Evolutionary conservation across 805 yeast species (phyloP).

Genomic region (Teunomyces cretensis): DNA sequence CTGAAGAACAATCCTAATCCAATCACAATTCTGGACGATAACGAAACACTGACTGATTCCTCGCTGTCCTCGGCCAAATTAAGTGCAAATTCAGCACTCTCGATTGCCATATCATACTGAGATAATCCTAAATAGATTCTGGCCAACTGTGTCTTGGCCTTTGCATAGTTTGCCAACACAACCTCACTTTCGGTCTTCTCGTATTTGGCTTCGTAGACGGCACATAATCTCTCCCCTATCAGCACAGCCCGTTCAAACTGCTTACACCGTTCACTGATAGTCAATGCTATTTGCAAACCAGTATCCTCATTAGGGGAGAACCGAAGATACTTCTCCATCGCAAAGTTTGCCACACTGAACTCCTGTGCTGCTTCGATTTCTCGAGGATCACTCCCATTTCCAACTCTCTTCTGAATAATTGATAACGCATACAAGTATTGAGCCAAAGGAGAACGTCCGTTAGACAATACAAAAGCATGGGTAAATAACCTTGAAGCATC

Average conservation of each 20-base stretch:
- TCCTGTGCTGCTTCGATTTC: constrained; percentile 64
- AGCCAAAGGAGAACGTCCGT: constrained; percentile 68
- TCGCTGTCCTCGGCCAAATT: constrained; percentile 45
- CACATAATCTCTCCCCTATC: constrained; percentile 47
- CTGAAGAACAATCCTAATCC: constrained; percentile 72
- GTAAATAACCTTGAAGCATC: constrained; percentile 62
- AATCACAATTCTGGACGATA: constrained; percentile 66
- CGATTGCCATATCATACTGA: constrained; percentile 58
- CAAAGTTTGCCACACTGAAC: constrained; percentile 61
- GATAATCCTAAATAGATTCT: constrained; percentile 65
- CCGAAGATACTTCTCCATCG: constrained; percentile 64
- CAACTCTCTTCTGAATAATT: constrained; percentile 45
- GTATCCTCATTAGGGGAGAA: constrained; percentile 56
- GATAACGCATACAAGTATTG: constrained; percentile 70
- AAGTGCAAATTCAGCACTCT: constrained; percentile 55
- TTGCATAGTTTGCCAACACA: constrained; percentile 51
- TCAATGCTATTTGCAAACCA: constrained; percentile 56
- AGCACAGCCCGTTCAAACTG: constrained; percentile 55
- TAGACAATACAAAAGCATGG: constrained; percentile 77
- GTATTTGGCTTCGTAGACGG: constrained; percentile 51
- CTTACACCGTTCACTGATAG: constrained; percentile 68
- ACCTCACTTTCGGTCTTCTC: constrained; percentile 53
- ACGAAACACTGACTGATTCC: constrained; percentile 25
- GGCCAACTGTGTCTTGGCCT: constrained; percentile 67
- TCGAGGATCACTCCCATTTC: constrained; percentile 48